Conservation (phyloP, 495 filamentous ascomycete genomes). For the Hypoxylon trugodes region DNA sequence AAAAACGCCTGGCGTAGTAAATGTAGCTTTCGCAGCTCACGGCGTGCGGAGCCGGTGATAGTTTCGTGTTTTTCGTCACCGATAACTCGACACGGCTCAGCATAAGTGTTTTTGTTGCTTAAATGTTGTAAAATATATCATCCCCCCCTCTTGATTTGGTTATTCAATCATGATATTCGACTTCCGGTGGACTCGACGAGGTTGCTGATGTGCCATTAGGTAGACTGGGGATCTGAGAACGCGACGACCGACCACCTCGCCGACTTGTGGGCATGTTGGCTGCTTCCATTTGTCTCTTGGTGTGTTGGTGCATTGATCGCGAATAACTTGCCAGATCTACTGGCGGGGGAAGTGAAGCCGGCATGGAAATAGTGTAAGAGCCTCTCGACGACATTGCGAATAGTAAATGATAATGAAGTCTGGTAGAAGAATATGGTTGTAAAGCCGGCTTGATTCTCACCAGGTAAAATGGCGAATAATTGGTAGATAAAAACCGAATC, state of each 20-base stretch:
- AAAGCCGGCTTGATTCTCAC: constrained; percentile 29
- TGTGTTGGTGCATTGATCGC: constrained; percentile 60
- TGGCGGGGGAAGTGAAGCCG: constrained; percentile 51
- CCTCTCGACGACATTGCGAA: constrained; percentile 49
- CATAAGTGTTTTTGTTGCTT: constrained; percentile 5
- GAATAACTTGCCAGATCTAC: constrained; percentile 55
- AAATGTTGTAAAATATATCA: background rate
- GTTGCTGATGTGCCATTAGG: constrained; percentile 46
- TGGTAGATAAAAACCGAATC: constrained; percentile 8
- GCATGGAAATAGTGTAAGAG: constrained; percentile 43
- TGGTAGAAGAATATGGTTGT: constrained; percentile 3
- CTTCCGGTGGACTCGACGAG: constrained; percentile 17
- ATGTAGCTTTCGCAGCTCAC: constrained; percentile 4
- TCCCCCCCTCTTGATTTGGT: too few relatives aligned
- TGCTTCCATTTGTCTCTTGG: constrained; percentile 61
- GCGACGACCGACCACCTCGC: constrained; percentile 20
- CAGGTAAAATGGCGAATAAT: background rate
- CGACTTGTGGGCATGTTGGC: constrained; percentile 42
- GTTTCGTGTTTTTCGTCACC: background rate
- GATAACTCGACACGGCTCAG: background rate
- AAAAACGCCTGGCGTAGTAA: constrained; percentile 1
- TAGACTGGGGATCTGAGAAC: constrained; percentile 37
- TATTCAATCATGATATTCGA: constrained; percentile 40
- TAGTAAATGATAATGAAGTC: constrained; percentile 3
- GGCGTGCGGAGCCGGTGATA: background rate